phyloP scores from a whole-genome alignment of 495 filamentous ascomycete genomes.

The Neurospora cerealis region DNA sequence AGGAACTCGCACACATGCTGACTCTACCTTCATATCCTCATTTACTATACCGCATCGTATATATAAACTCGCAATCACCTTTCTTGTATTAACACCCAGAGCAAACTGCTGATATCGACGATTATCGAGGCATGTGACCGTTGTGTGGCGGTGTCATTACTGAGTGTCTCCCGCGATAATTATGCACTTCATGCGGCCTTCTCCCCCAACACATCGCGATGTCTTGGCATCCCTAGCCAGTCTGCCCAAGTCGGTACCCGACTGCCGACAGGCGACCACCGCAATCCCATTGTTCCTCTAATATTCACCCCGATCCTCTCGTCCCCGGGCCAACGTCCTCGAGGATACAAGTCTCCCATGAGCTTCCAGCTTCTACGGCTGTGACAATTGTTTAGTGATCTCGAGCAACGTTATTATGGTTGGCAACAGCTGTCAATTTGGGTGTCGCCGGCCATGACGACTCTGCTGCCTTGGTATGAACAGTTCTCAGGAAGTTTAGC shows the following conservation, averaged over 20 bases:
- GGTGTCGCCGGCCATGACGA: neutral
- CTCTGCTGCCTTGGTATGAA: neutral
- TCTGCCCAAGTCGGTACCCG: neutral
- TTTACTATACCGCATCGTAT: neutral
- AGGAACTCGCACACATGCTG: neutral
- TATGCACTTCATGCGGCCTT: neutral
- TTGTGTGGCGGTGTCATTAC: neutral
- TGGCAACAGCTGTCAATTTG: neutral
- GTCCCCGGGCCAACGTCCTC: conserved; percentile 71
- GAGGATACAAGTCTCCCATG: conserved; percentile 25
- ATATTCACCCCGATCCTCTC: conserved; percentile 70
- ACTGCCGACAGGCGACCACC: neutral
- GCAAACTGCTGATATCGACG: no score
- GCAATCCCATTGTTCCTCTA: conserved; percentile 33
- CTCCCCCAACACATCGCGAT: neutral
- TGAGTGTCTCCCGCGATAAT: neutral
- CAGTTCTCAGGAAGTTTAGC: neutral
- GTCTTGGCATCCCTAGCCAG: neutral
- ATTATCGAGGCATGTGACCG: rapidly evolving
- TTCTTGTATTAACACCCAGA: no score
- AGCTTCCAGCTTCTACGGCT: neutral
- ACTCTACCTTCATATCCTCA: neutral
- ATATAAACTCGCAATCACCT: neutral
- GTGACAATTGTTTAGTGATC: neutral
- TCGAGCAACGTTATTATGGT: neutral